Base-by-base conservation (phyloP, 2,329 filamentous ascomycete genomes). In the Zymoseptoria tritici region DNA sequence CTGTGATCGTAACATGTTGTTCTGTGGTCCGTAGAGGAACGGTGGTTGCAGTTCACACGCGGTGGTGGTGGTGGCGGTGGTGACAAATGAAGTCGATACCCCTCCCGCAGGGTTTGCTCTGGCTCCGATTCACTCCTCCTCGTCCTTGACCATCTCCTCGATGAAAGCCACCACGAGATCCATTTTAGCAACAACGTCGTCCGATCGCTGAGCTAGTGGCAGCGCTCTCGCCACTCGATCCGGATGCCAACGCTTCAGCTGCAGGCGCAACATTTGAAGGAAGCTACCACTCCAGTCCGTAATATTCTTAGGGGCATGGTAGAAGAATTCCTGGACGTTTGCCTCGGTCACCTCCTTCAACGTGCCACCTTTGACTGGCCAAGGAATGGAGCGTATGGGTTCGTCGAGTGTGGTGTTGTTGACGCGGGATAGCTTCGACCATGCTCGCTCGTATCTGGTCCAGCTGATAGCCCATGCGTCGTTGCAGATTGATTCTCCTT, bases 301-400 rank as follows among this genome's bases (percentile, higher is more conserved):
- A 16, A n/a, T 11, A 24, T 9, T n/a, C 16, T 50, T 2, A 4
- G 55, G 55, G 20, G 51, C 55, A 26, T 60, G 54, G 6, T 11
- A 7, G 20, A 60, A 56, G 20, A 60, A 60, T 19, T 53, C 58
- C 9, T 21, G 4, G 49, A 60, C 51, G 19, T 49, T 55, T 7
- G 21, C 21, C n/a, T 60, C 55, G 50, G 19, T 24, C 22, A 60
- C 55, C 9, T 60, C 58, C 31, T 57, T 20, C 55, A 55, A 60
- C 9, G n/a, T 46, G 1, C 58, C 58, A 50, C 36, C 31, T 50
- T 36, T 60, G 11, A 60, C 58, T 9, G 58, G 58, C 58, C 58
- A 60, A 9, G 54, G 58, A n/a, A 60, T 19, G 11, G 49, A 21
- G 13, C 50, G 22, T 3, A 60, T 24, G 19, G 20, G 1, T 31